Evolutionary conservation across 257 asterid genomes (phyloP).

Genomic region (Solanum bukasovii): DNA sequence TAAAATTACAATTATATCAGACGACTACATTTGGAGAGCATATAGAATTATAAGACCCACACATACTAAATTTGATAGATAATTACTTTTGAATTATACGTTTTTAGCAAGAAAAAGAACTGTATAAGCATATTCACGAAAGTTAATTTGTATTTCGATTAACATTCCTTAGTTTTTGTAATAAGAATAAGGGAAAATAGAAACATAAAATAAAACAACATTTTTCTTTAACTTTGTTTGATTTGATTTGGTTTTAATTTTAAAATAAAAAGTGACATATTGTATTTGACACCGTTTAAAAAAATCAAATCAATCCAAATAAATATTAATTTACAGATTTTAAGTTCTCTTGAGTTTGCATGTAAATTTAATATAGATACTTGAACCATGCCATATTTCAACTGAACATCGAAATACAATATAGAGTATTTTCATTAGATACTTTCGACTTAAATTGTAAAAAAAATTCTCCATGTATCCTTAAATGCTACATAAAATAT

Average conservation of each 20-base stretch:
- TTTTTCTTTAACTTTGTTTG: not conserved
- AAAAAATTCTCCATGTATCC: too few species aligned
- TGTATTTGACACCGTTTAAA: too few species aligned
- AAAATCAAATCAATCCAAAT: not conserved
- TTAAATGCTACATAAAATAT: not conserved
- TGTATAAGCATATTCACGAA: not conserved
- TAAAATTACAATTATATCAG: not conserved
- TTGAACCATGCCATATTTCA: not conserved
- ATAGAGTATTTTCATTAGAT: too few species aligned
- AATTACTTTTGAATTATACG: not conserved
- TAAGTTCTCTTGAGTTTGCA: not conserved
- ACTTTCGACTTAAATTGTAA: too few species aligned
- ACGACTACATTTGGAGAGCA: not conserved
- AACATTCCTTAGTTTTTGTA: not conserved
- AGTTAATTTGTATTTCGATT: not conserved
- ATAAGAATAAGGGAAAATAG: not conserved
- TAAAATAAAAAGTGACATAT: not conserved
- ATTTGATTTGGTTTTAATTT: too few species aligned
- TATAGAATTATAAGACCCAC: not conserved
- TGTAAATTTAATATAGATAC: too few species aligned
- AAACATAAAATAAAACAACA: not conserved
- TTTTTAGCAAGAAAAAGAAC: not conserved
- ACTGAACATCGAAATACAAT: too few species aligned
- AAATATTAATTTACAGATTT: too few species aligned
- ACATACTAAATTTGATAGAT: not conserved